Conservation (phyloP, 768 basidiomycete genomes). For the Kwoniella mangroviensis region DNA sequence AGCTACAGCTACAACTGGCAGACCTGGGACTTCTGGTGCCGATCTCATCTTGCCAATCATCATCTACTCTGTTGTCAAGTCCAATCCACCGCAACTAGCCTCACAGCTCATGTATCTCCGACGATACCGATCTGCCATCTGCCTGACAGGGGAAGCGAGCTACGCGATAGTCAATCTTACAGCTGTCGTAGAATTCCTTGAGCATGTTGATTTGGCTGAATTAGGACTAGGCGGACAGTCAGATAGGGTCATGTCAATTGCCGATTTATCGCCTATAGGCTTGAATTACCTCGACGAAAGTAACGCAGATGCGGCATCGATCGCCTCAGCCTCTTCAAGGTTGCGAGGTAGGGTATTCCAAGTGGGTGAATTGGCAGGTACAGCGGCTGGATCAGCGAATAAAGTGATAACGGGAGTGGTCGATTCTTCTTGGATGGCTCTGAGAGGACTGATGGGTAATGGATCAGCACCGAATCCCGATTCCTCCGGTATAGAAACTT, state of each 20-base stretch:
- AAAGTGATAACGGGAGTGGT: constrained; percentile 78
- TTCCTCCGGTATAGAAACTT: background rate
- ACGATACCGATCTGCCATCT: constrained; percentile 65
- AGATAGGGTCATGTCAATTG: constrained; percentile 63
- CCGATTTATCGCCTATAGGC: constrained; percentile 80
- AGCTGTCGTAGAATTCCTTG: constrained; percentile 93
- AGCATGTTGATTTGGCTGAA: constrained; percentile 84
- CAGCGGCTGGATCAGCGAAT: constrained; percentile 79
- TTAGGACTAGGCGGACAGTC: constrained; percentile 61
- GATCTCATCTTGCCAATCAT: constrained; percentile 91
- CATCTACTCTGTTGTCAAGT: constrained; percentile 90
- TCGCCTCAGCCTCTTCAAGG: constrained; percentile 62
- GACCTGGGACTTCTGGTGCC: constrained; percentile 60
- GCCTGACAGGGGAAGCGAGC: constrained; percentile 75
- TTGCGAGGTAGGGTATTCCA: constrained; percentile 79
- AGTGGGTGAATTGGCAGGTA: constrained; percentile 68
- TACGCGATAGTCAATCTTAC: constrained; percentile 93
- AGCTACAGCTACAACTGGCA: constrained; percentile 1
- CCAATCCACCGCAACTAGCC: constrained; percentile 81
- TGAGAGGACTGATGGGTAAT: constrained; percentile 69
- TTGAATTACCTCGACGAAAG: constrained; percentile 65
- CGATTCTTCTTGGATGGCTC: constrained; percentile 84
- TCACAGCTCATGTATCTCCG: constrained; percentile 66
- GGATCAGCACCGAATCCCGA: constrained; percentile 16
- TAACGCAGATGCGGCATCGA: constrained; percentile 61